Evolutionary conservation across 202 grass and related monocot species (phyloP).

Genomic region (Miscanthus sacchariflorus): DNA sequence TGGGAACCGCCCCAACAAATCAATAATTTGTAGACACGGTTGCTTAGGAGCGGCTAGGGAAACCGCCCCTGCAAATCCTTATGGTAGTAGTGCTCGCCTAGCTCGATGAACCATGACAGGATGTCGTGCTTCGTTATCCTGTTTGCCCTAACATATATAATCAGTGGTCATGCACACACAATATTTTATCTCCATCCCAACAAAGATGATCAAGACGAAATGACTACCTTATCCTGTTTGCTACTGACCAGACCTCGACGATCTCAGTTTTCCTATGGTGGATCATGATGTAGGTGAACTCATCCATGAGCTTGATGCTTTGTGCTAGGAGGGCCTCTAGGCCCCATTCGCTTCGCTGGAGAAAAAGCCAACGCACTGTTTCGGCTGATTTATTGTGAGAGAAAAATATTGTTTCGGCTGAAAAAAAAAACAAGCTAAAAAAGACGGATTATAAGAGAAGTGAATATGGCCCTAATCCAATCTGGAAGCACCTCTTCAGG

Average conservation of each 20-base stretch:
- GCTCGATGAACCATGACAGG: slow-evolving; percentile 89
- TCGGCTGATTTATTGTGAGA: too few species aligned
- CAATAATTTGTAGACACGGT: too few species aligned
- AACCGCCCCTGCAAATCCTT: too few species aligned
- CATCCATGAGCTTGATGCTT: slow-evolving; percentile 84
- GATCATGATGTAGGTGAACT: slow-evolving; percentile 91
- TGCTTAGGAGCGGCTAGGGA: too few species aligned
- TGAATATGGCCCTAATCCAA: slow-evolving; percentile 33
- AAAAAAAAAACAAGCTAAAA: too few species aligned
- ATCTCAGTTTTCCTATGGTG: slow-evolving; percentile 79
- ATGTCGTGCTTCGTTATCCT: slow-evolving; percentile 75
- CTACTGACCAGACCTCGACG: slow-evolving; percentile 53
- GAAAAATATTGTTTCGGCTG: too few species aligned
- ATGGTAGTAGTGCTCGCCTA: slow-evolving; percentile 47
- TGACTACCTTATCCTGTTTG: slow-evolving; percentile 56
- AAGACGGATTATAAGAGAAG: too few species aligned
- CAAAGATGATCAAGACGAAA: background rate
- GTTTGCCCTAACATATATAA: background rate
- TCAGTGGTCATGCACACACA: background rate
- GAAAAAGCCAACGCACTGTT: too few species aligned
- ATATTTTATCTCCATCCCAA: too few species aligned
- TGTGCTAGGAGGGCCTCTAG: slow-evolving; percentile 72
- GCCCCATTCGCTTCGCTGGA: too few species aligned
- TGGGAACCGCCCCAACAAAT: too few species aligned
- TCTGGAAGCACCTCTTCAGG: slow-evolving; percentile 66